Evolutionary conservation across 805 yeast genomes (phyloP).

Genomic region (Vanderwaltozyma polyspora): DNA sequence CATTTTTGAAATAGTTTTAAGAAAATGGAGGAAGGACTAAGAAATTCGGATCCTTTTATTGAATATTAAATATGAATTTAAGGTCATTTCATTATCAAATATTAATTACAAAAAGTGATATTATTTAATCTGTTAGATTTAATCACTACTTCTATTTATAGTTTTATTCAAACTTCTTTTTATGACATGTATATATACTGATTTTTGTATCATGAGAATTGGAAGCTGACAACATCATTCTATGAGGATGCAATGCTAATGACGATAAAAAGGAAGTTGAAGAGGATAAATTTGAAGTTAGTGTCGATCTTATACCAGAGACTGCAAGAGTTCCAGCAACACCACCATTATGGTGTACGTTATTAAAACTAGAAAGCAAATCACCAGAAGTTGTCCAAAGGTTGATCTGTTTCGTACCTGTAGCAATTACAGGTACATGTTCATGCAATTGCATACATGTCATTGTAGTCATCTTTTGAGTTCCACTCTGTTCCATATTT

Average conservation of each 20-base stretch:
- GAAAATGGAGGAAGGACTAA: too few species aligned
- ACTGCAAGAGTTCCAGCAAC: slow-evolving; percentile 23
- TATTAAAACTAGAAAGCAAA: slow-evolving; percentile 48
- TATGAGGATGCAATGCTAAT: slow-evolving; percentile 79
- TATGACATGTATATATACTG: slow-evolving; percentile 43
- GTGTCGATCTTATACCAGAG: slow-evolving; percentile 21
- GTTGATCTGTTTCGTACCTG: slow-evolving; percentile 63
- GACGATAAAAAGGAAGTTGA: slow-evolving; percentile 45
- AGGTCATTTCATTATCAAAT: too few species aligned
- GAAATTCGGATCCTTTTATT: too few species aligned
- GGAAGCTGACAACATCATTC: slow-evolving; percentile 84
- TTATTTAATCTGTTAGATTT: too few species aligned
- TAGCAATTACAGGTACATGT: slow-evolving; percentile 89
- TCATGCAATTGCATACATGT: slow-evolving; percentile 80
- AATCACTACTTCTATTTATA: too few species aligned
- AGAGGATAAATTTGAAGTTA: slow-evolving; percentile 18
- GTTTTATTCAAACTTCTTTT: slow-evolving; percentile 3
- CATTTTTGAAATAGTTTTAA: too few species aligned
- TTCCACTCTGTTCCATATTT: not conserved
- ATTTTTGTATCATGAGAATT: slow-evolving; percentile 69
- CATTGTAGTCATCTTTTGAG: slow-evolving; percentile 25
- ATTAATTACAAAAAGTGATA: too few species aligned
- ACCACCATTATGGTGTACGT: slow-evolving; percentile 23
- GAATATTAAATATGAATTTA: too few species aligned
- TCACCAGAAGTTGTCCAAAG: slow-evolving; percentile 83